These are phyloP conservation scores for Scheffersomyces illinoinensis DNA, from an alignment of 1,139 yeast genomes.

Conservation along the genomic window DNA sequence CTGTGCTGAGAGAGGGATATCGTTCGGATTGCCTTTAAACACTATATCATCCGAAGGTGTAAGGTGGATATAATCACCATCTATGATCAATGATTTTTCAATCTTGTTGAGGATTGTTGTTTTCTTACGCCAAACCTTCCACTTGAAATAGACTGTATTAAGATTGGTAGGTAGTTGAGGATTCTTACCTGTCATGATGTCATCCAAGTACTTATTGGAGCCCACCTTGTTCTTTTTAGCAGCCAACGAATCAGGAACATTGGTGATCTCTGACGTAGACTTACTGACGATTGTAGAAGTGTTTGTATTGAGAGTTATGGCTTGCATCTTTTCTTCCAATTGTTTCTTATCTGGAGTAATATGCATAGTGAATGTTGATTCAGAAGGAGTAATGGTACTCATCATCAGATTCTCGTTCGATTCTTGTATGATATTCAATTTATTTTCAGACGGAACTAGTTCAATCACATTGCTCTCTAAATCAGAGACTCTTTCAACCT, in stretches of 20 bases:
- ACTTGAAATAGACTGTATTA: slow-evolving; percentile 47
- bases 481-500: slow-evolving; percentile 22
- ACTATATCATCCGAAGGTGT: slow-evolving; percentile 69
- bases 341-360: slow-evolving; percentile 29
- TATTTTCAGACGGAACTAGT: slow-evolving; percentile 18
- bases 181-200: slow-evolving; percentile 34
- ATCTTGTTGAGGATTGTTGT: slow-evolving; percentile 80
- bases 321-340: slow-evolving; percentile 22
- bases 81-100: slow-evolving; percentile 82
- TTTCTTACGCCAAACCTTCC: slow-evolving; percentile 88
- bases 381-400: slow-evolving; percentile 31
- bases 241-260: not conserved
- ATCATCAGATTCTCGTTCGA: slow-evolving; percentile 5
- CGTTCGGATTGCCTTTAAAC: slow-evolving; percentile 52
- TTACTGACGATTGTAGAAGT: not conserved
- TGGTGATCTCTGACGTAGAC: not conserved
- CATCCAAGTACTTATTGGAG: slow-evolving; percentile 35
- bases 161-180: slow-evolving; percentile 37
- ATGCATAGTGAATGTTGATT: slow-evolving; percentile 21
- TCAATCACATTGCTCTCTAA: slow-evolving; percentile 23
- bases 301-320: slow-evolving; percentile 6
- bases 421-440: slow-evolving; percentile 5
- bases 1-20: slow-evolving; percentile 25
- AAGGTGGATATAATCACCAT: slow-evolving; percentile 89
- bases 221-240: slow-evolving; percentile 4